Percentiles rank a stretch among this genome's conserved stretches.
These are phyloP conservation scores for Entomortierella chlamydospora DNA, from an alignment of 192 early-diverging fungal species.

Conservation along the genomic window DNA sequence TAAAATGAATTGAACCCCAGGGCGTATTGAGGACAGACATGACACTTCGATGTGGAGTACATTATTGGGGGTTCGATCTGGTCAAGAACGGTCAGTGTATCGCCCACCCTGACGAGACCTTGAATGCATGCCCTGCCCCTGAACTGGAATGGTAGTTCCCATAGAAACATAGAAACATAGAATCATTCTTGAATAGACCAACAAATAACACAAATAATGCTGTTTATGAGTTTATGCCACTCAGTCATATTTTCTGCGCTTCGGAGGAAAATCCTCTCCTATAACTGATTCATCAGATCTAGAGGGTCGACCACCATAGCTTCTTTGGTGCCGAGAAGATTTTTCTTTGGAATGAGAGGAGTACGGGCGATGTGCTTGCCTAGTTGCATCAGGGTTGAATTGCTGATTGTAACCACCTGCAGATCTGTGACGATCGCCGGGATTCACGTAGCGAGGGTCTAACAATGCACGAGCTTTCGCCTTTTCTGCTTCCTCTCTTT, in stretches of 20 bases:
- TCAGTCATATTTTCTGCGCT: not conserved
- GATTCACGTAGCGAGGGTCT: slow-evolving; percentile 20
- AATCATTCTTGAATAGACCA: too few relatives aligned
- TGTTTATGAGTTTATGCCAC: too few relatives aligned
- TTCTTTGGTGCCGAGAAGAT: not conserved
- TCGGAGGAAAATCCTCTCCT: not conserved
- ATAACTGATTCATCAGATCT: not conserved
- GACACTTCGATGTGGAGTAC: slow-evolving; percentile 47
- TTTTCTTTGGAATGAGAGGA: not conserved
- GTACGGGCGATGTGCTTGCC: slow-evolving; percentile 2
- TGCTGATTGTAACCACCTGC: slow-evolving; percentile 61
- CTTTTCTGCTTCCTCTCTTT: slow-evolving; percentile 57
- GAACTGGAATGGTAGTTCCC: slow-evolving; percentile 36
- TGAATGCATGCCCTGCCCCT: slow-evolving; percentile 48
- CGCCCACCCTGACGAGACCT: slow-evolving; percentile 48
- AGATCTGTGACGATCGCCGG: slow-evolving; percentile 10
- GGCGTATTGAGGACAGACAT: slow-evolving; percentile 36
- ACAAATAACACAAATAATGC: too few relatives aligned
- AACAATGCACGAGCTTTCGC: slow-evolving; percentile 30
- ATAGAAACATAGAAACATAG: too few relatives aligned
- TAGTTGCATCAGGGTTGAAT: slow-evolving; percentile 64
- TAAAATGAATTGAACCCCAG: not conserved
- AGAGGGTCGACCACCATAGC: not conserved
- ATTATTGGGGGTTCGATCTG: slow-evolving; percentile 53
- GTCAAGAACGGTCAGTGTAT: slow-evolving; percentile 49